A percentile compares a stretch with the other conserved stretches of the same genome.
Evolutionary conservation across 179 eudicot species (phyloP).

Genomic region (Carnegiea gigantea): DNA sequence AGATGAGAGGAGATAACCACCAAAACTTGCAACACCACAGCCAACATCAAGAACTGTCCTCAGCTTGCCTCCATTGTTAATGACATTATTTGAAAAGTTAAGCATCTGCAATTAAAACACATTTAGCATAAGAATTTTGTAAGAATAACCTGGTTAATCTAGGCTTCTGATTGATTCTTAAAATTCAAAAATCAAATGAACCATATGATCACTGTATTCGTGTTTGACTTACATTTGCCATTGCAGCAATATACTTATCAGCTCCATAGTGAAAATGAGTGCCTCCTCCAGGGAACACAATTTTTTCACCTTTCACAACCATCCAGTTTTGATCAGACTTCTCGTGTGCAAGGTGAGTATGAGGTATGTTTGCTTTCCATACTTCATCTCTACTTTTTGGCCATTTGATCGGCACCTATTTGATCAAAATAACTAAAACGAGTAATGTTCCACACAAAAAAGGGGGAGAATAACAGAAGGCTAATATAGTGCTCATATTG

Average conservation of each 20-base stretch:
- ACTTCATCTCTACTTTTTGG: slow-evolving; percentile 96
- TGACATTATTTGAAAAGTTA: slow-evolving; percentile 60
- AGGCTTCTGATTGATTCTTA: not conserved
- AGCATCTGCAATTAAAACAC: slow-evolving; percentile 74
- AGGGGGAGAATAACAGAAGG: not conserved
- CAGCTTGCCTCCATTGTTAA: slow-evolving; percentile 75
- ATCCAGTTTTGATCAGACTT: slow-evolving; percentile 99
- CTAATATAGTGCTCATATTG: not conserved
- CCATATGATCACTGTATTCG: not conserved
- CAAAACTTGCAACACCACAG: slow-evolving; percentile 99
- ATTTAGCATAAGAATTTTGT: slow-evolving; percentile 8
- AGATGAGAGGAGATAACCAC: slow-evolving; percentile 87
- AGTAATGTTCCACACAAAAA: slow-evolving; percentile 16
- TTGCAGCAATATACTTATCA: slow-evolving; percentile 79
- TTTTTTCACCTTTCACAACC: slow-evolving; percentile 95
- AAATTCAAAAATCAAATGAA: not conserved
- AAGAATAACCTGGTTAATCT: not conserved
- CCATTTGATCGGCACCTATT: slow-evolving; percentile 94
- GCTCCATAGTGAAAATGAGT: slow-evolving; percentile 99
- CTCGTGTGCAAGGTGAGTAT: slow-evolving; percentile 97
- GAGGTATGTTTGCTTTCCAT: slow-evolving; percentile 98
- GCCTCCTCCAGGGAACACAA: slow-evolving; percentile 95
- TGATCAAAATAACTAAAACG: not conserved
- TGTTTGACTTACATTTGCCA: slow-evolving; percentile 63
- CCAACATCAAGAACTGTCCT: slow-evolving; percentile 97